phyloP scores from a whole-genome alignment of 2,329 filamentous ascomycete genomes.

The Fusarium metavorans region DNA sequence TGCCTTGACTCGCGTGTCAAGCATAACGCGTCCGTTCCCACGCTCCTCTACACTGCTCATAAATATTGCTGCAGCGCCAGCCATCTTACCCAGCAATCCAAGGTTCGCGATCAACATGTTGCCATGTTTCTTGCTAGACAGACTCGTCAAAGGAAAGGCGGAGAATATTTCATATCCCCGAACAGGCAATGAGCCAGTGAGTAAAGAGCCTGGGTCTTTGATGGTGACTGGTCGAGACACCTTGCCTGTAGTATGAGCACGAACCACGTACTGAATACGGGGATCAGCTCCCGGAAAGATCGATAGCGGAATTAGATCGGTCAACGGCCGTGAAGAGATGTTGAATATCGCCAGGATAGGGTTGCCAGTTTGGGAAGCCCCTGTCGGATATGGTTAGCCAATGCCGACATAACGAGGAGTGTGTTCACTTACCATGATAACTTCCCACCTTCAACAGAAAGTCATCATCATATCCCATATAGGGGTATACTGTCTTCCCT shows the following conservation, averaged over 20 bases:
- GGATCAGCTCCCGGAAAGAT: slow-evolving; percentile 78
- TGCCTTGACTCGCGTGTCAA: slow-evolving; percentile 82
- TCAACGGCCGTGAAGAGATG: slow-evolving; percentile 70
- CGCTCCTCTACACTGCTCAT: slow-evolving; percentile 68
- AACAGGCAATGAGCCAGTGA: slow-evolving; percentile 72
- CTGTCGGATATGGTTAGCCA: slow-evolving; percentile 42
- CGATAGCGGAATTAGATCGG: slow-evolving; percentile 76
- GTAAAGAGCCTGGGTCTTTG: slow-evolving; percentile 60
- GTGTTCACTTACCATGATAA: slow-evolving; percentile 73
- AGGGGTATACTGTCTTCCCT: slow-evolving; percentile 79
- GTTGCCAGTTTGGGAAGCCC: slow-evolving; percentile 73
- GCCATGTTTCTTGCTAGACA: slow-evolving; percentile 56
- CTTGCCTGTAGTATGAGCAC: slow-evolving; percentile 76
- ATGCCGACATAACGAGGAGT: background rate
- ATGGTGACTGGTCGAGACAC: slow-evolving; percentile 66
- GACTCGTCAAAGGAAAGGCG: slow-evolving; percentile 73
- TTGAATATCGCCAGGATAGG: slow-evolving; percentile 90
- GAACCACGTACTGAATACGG: slow-evolving; percentile 74
- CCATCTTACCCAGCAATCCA: slow-evolving; percentile 89
- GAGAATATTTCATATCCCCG: slow-evolving; percentile 85
- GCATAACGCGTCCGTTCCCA: slow-evolving; percentile 68
- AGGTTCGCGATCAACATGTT: slow-evolving; percentile 73
- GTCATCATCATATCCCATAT: slow-evolving; percentile 80
- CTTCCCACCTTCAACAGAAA: slow-evolving; percentile 81
- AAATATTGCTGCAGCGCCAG: slow-evolving; percentile 82